Base-by-base conservation (phyloP, 1,139 yeast species). In the Nakaseomyces uthaithaninus region DNA sequence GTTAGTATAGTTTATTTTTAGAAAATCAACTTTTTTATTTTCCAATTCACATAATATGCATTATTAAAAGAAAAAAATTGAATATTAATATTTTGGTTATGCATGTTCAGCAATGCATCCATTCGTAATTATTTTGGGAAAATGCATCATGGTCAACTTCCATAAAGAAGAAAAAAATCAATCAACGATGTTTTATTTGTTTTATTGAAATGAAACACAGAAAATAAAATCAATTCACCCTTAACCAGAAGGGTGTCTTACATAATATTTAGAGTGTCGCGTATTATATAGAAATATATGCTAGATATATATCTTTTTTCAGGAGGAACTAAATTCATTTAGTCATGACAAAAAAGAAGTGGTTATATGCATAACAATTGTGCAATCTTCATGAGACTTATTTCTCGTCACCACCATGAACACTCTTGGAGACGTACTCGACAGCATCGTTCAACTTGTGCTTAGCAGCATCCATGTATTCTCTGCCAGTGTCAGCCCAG, bases 381-480 rank as follows among this genome's bases (percentile, higher is more conserved):
- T 27, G 7, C 15, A 12, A 14, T 27, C 12, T 12, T 3, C 11
- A 27, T 20, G 12, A 31, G n/a, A 20, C 20, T 31, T 31, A 31
- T 20, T 31, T 31, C 11, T 31, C 76, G 43, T 68, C 63, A 47
- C 80, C 83, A 60, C 84, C 84, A 48, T 76, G 66, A 37, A 76
- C 66, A 38, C 71, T 72, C 43, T 71, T 69, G 23, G 80, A 71
- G 38, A 77, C 74, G 62, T 75, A 76, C 57, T 74, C 72, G 43
- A 77, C 79, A 52, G 84, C 84, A 9, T 53, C 75, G 43, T 71
- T 68, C 45, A 76, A 67, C 52, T 72, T 72, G 52, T 70, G 71
- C 68, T 78, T 80, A 44, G 84, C 86, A 43, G 69, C 66, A 40
- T 75, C 83, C 40, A 74, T 66, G 62, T 78, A 79, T 47, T 74